Base-by-base conservation (phyloP, 768 basidiomycete genomes). In the Lactarius vividus region DNA sequence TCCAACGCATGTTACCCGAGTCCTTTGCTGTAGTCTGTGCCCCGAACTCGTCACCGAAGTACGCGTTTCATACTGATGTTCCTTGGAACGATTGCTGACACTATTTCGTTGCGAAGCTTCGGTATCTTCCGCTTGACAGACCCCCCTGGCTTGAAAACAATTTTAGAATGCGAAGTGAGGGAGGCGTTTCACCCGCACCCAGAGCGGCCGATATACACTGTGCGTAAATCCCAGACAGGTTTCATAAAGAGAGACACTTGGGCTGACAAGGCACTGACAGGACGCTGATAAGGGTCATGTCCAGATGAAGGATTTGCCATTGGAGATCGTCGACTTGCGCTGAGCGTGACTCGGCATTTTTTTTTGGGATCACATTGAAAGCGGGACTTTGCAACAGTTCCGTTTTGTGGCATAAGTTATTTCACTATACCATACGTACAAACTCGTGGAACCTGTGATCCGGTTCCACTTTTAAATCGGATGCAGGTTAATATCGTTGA, bases 21-120 rank as follows among this genome's bases (percentile, higher is more conserved):
- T 94, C 92, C 0, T 92, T 96, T 73, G 94, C 94, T 0, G 91
- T 96, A 44, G 94, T 97, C 18, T 95, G 92, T 72, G 92, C 94
- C 4, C 94, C 94, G 0, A 85, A 83, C 56, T 88, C 85, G 1
- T 85, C 81, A 23, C 94, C 93, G 0, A 87, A 84, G 89, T 92
- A 76, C 31, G 87, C 73, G 44, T 37, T 66, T 44, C 8, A 54
- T 55, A 26, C 10, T 18, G 29, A 35, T 44, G 13, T 35, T 33
- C 15, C 35, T 33, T n/a, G 10, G 15, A 20, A 29, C 53, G 59
- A 57, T 66, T 49, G 39, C 10, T 63, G 55, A 42, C 40, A 57
- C 28, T 40, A 5, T 39, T 16, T 42, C 53, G 23, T 26, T 18
- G 5, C 49, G 44, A 37, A 91, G 92, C 71, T 92, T 90, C 80